Conservation (phyloP, 768 basidiomycete genomes). For the Boletus barrowsii region DNA sequence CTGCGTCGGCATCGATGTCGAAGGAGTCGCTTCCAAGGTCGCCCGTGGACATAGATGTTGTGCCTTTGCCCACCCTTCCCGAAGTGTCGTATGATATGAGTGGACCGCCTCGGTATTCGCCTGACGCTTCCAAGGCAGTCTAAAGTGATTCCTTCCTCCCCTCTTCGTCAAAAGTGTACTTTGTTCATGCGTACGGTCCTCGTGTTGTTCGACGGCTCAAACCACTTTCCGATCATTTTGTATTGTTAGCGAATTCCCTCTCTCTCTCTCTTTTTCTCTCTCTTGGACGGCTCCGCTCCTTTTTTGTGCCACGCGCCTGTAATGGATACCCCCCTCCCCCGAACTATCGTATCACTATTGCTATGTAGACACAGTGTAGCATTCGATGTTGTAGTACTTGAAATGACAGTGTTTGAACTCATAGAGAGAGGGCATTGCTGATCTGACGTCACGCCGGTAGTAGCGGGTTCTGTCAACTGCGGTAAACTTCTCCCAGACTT, state of each 20-base stretch:
- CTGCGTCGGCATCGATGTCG: slow-evolving; percentile 20
- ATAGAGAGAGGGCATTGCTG: background rate
- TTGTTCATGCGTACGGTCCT: background rate
- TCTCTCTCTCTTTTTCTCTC: background rate
- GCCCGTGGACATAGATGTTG: slow-evolving; percentile 16
- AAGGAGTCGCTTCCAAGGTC: slow-evolving; percentile 26
- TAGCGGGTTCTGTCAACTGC: no score
- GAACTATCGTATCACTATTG: slow-evolving; percentile 19
- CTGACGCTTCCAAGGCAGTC: slow-evolving; percentile 19
- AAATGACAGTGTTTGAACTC: background rate
- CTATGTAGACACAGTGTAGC: slow-evolving; percentile 31
- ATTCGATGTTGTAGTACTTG: background rate
- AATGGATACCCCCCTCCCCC: slow-evolving; percentile 16
- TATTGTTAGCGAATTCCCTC: slow-evolving; percentile 25
- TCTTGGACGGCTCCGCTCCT: background rate
- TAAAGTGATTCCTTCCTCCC: background rate
- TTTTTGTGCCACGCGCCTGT: background rate
- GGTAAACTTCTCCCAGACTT: no score
- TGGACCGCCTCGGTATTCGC: slow-evolving; percentile 23
- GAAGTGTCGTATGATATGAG: slow-evolving; percentile 12
- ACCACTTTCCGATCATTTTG: slow-evolving; percentile 12
- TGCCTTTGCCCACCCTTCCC: slow-evolving; percentile 20
- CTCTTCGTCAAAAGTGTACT: background rate
- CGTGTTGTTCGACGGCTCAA: background rate
- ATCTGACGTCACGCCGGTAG: no score